These are phyloP conservation scores for Pistacia atlantica DNA, from an alignment of 345 rosid species.

Conservation along the genomic window DNA sequence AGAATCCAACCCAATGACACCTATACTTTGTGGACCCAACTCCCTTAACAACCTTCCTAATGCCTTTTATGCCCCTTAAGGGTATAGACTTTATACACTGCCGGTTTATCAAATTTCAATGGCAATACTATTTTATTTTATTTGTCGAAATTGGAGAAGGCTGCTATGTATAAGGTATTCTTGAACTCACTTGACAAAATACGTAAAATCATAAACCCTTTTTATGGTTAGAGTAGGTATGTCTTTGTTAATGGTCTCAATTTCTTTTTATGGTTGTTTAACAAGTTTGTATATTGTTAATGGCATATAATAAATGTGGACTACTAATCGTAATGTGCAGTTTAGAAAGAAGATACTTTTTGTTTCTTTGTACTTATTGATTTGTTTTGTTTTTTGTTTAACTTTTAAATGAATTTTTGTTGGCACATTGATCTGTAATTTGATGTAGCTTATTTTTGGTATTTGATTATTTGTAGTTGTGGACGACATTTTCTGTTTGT, in stretches of 20 bases:
- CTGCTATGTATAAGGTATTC: conserved; percentile 70
- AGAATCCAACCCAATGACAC: too few relatives aligned
- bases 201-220: too few relatives aligned
- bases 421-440: not conserved
- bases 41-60: too few relatives aligned
- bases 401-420: too few relatives aligned
- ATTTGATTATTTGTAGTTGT: conserved; percentile 80
- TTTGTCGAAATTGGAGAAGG: conserved; percentile 73
- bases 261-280: conserved; percentile 16
- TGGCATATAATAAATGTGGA: not conserved
- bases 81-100: too few relatives aligned
- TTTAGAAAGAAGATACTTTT: conserved; percentile 82
- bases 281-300: not conserved
- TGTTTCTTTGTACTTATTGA: conserved; percentile 72
- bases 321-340: conserved; percentile 40
- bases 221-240: conserved; percentile 88
- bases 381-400: too few relatives aligned
- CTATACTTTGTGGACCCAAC: too few relatives aligned
- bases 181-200: conserved; percentile 73
- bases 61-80: too few relatives aligned
- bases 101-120: not conserved
- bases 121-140: conserved; percentile 16
- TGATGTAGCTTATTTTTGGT: conserved; percentile 3
- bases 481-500: conserved; percentile 93
- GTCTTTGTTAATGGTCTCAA: conserved; percentile 2